Evolutionary conservation across 2,329 filamentous ascomycete genomes (phyloP).

Genomic region (Scytalidium lignicola): DNA sequence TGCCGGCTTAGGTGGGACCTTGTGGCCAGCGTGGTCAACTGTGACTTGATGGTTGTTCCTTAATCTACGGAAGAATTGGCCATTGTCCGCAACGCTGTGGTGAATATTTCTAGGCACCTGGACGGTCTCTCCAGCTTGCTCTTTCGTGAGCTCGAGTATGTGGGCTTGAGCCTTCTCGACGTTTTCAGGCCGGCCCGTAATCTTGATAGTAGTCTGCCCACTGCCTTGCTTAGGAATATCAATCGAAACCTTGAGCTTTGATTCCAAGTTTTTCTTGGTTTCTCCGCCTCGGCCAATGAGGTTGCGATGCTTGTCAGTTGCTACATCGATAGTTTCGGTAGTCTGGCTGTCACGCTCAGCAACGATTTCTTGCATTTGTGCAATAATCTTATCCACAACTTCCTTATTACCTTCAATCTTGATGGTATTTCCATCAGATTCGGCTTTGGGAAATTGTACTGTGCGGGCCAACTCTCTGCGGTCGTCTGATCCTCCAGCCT

Average conservation of each 20-base stretch:
- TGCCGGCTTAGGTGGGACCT: conserved; percentile 64
- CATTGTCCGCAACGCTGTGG: conserved; percentile 80
- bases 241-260: conserved; percentile 77
- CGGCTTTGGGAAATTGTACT: conserved; percentile 90
- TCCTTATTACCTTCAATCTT: conserved; percentile 80
- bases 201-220: conserved; percentile 77
- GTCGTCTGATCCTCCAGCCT: conserved; percentile 86
- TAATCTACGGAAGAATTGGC: conserved; percentile 87
- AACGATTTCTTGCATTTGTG: conserved; percentile 76
- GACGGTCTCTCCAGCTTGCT: conserved; percentile 84
- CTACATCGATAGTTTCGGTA: conserved; percentile 73
- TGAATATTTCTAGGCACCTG: conserved; percentile 78
- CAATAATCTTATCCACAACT: conserved; percentile 84
- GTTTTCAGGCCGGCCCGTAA: conserved; percentile 71
- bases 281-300: conserved; percentile 92
- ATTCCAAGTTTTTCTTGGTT: conserved; percentile 77
- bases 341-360: conserved; percentile 79
- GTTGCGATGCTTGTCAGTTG: conserved; percentile 81
- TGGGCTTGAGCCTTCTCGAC: conserved; percentile 85
- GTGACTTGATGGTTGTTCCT: conserved; percentile 82
- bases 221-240: conserved; percentile 90
- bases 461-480: conserved; percentile 78
- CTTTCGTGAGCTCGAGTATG: conserved; percentile 72
- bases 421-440: conserved; percentile 76
- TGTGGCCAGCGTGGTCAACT: conserved; percentile 82